A percentile compares a stretch with the other conserved stretches of the same genome.
Conservation (phyloP, 2,329 filamentous ascomycete genomes). For the Herpotrichia juniperi region DNA sequence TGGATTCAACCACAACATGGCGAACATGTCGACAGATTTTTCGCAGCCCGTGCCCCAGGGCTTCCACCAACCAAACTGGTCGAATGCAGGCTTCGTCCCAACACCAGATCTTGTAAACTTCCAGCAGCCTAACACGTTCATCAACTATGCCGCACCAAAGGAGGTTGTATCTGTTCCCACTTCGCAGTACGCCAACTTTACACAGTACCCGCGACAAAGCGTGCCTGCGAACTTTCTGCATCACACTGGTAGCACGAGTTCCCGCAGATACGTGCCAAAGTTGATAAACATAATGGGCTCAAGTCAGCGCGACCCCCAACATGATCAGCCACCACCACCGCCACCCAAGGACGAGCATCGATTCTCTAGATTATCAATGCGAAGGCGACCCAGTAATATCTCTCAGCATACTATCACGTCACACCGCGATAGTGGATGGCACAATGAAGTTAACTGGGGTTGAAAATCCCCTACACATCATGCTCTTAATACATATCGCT, state of each 20-base stretch:
- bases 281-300: conserved; percentile 41
- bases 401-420: conserved; percentile 42
- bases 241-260: conserved; percentile 28
- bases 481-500: neutral
- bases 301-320: conserved; percentile 30
- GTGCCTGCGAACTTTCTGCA: conserved; percentile 43
- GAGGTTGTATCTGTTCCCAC: conserved; percentile 40
- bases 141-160: conserved; percentile 37
- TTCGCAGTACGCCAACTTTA: conserved; percentile 41
- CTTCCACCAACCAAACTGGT: conserved; percentile 38
- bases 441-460: conserved; percentile 43
- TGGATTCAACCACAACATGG: conserved; percentile 36
- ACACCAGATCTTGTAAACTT: conserved; percentile 42
- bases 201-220: conserved; percentile 42
- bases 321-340: conserved; percentile 39
- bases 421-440: conserved; percentile 42
- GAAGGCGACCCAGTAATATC: conserved; percentile 43
- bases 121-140: conserved; percentile 36
- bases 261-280: conserved; percentile 41
- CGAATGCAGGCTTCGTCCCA: conserved; percentile 42
- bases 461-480: conserved; percentile 16
- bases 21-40: conserved; percentile 37
- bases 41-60: conserved; percentile 38
- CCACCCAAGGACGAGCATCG: conserved; percentile 44
- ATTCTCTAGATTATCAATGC: conserved; percentile 43